Base-by-base conservation (phyloP, 371 early-diverging fungal genomes). In the Saksenaea oblongispora region DNA sequence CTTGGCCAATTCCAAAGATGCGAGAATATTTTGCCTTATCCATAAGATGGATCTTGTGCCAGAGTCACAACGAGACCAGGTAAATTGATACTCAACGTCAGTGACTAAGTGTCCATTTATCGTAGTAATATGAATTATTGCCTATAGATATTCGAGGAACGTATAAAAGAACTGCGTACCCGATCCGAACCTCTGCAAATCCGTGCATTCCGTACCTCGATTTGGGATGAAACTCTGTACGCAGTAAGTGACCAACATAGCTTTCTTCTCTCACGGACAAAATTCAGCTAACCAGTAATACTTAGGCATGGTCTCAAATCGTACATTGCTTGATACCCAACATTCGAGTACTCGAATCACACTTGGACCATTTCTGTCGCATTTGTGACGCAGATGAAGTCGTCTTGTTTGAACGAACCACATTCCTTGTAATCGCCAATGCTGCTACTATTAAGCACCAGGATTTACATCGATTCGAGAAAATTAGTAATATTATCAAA, bases 41-140 rank as follows among this genome's bases (percentile, higher is more conserved):
- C 98, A 98, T 73, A 98, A 98, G 72, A 96, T 97, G 94, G 98
- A 98, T 83, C 81, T 96, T 63, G 89, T 96, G 17, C 91, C 84
- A 59, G 91, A 89, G 65, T 87, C 88, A 17, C 82, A 87, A 63
- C 71, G 93, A 54, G 91, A 90, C 51, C 76, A 77, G 69, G 90
- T 91, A 73, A 59, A 28, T 26, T 17, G 34, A 31, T 31, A 31
- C 7, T 4, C 31, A 31, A 31, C 31, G 24, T 15, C 28, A 58
- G 24, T 7, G 3, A 64, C 24, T 11, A 9, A 15, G 28, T 56
- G 34, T 13, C 17, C 61, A 13, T 51, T 37, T 37, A 63, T 47
- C 34, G 39, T 36, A 28, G 17, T 24, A 10, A 51, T 37, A 22
- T 63, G 62, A 5, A 37, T 44, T 4, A 67, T 58, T 15, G 56